Evolutionary conservation across 2,329 filamentous ascomycete genomes (phyloP).

Genomic region (Nothophaeocryptopus gaeumannii): DNA sequence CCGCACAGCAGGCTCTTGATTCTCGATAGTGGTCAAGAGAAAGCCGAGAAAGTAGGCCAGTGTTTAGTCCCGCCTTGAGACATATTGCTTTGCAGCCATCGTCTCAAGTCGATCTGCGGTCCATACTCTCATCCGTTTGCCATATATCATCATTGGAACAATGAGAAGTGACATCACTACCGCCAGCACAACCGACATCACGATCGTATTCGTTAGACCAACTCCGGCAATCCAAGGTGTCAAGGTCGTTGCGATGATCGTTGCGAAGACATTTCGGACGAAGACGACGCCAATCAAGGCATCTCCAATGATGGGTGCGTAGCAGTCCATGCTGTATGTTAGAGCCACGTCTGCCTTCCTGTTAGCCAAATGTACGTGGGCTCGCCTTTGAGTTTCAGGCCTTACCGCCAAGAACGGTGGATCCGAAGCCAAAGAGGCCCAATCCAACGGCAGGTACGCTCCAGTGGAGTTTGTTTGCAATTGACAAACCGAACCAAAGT

Average conservation of each 20-base stretch:
- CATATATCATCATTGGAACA: slow-evolving; percentile 15
- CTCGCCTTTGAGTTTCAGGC: no score
- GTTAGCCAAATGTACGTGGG: slow-evolving; percentile 23
- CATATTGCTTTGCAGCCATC: slow-evolving; percentile 4
- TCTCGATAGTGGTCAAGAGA: no score
- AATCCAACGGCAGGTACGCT: slow-evolving; percentile 20
- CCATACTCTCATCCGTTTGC: slow-evolving; percentile 9
- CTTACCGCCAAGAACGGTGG: slow-evolving; percentile 14
- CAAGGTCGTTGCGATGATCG: slow-evolving; percentile 20
- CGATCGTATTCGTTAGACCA: slow-evolving; percentile 16
- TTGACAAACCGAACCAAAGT: slow-evolving; percentile 20
- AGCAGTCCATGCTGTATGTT: neutral
- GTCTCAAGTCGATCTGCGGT: slow-evolving; percentile 2
- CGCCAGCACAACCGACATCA: slow-evolving; percentile 7
- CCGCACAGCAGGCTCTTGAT: no score
- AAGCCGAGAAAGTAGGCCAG: no score
- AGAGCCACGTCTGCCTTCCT: slow-evolving; percentile 18
- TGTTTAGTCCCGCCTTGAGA: neutral
- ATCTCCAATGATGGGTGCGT: slow-evolving; percentile 9
- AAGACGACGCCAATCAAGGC: slow-evolving; percentile 14
- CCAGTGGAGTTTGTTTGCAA: slow-evolving; percentile 20
- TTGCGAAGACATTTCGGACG: slow-evolving; percentile 19
- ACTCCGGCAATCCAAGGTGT: slow-evolving; percentile 16
- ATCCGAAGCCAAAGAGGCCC: slow-evolving; percentile 21
- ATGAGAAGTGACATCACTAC: slow-evolving; percentile 1